Base-by-base conservation (phyloP, 768 basidiomycete genomes). In the Suillus paluster region DNA sequence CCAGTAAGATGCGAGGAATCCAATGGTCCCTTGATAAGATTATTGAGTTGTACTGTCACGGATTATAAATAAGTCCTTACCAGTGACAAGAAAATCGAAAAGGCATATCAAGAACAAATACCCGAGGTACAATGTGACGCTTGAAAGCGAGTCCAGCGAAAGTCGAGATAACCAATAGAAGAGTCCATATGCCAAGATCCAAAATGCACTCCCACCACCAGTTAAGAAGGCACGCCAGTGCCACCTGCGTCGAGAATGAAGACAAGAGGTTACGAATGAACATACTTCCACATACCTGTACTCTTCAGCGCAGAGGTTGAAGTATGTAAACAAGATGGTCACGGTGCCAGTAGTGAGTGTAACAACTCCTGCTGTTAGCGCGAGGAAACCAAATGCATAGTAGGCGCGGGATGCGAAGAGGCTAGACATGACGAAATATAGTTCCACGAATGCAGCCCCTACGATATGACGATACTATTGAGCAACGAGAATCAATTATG, bases 311-410 rank as follows among this genome's bases (percentile, higher is more conserved):
- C 96, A 98, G 17, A 99, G 83, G 57, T 87, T 81, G 77, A 98
- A 97, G 77, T 99, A 95, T 5, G 89, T 89, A 74, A 92, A 92
- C 17, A 93, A 81, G 64, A 98, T 93, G 5, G 93, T 86, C 44
- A 95, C 91, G 0, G 96, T 97, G 4, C 95, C 96, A 0, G 94
- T 91, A 17, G 95, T 97, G 34, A 98, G 78, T 54, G 83, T 83
- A 30, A 95, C 92, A 33, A 98, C 87, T 15, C 84, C 83, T 56
- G 91, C 90, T 0, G 95, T 96, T 58, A 98, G 78, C 30, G 94
- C 91, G 48, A 98, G 77, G 79, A 98, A 98, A 17, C 97, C 97
- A 72, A 98, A 98, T 12, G 97, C 97, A 73, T 97, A 98, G 78
- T 95, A 97, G 49, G 91, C 92, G 38, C 93, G 85, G 11, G 94